phyloP scores from a whole-genome alignment of 2,329 filamentous ascomycete species.

The Colletotrichum plurivorum region DNA sequence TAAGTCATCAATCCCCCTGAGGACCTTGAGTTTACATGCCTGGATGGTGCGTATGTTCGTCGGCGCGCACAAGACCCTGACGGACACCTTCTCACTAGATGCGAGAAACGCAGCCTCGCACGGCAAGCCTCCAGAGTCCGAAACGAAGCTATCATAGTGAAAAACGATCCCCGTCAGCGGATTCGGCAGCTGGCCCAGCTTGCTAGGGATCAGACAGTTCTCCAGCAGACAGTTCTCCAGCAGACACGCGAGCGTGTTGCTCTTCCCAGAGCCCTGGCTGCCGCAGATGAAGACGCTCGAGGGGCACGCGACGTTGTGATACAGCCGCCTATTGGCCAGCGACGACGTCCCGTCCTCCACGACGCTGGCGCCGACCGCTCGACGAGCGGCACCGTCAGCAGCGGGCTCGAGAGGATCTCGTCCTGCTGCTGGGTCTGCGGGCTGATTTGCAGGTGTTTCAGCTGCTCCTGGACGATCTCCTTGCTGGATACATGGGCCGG shows the following conservation, averaged over 20 bases:
- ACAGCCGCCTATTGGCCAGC: slow-evolving; percentile 48
- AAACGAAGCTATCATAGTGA: slow-evolving; percentile 73
- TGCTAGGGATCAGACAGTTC: slow-evolving; percentile 65
- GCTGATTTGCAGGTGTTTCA: slow-evolving; percentile 4
- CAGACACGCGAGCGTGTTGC: slow-evolving; percentile 70
- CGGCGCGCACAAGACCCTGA: slow-evolving; percentile 68
- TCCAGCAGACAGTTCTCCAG: slow-evolving; percentile 72
- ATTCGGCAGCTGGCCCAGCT: slow-evolving; percentile 59
- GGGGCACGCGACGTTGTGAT: slow-evolving; percentile 63
- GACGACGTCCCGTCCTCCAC: slow-evolving; percentile 15
- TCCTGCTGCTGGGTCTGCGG: slow-evolving; percentile 7
- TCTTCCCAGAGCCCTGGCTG: slow-evolving; percentile 75
- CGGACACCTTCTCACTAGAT: slow-evolving; percentile 57
- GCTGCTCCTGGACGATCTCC: not conserved
- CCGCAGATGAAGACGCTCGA: slow-evolving; percentile 76
- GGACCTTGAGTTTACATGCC: too few species aligned
- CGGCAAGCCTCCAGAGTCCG: slow-evolving; percentile 61
- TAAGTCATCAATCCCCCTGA: too few species aligned
- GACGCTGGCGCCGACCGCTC: slow-evolving; percentile 36
- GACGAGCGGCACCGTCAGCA: slow-evolving; percentile 24
- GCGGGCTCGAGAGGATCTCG: slow-evolving; percentile 30
- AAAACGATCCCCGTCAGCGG: slow-evolving; percentile 75
- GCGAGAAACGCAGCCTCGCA: slow-evolving; percentile 74
- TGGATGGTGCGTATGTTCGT: slow-evolving; percentile 62
- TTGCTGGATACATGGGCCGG: not conserved